Base-by-base conservation (phyloP, 2,329 filamentous ascomycete species). In the Stenocarpella maydis region DNA sequence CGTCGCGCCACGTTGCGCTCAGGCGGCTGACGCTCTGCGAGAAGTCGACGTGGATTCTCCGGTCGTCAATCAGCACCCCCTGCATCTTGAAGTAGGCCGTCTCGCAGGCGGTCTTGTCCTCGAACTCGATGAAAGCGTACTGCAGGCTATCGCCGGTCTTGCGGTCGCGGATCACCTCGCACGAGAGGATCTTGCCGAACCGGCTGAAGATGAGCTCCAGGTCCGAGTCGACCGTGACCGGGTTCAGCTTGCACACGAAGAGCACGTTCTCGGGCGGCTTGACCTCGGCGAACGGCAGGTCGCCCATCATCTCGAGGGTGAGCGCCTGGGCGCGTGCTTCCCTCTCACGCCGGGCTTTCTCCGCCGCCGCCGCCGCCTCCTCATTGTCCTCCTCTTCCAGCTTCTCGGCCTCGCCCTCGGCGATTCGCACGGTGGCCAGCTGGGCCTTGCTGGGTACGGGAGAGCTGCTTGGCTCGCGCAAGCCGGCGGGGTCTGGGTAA, bases 81-180 rank as follows among this genome's bases (percentile, higher is more conserved):
- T 99, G 94, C 96, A 99, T 99, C 82, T 99, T 99, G 83, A 97
- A 96, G 77, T 98, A 99, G 3, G 96, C 96, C 65, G 93, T 90
- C 81, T 99, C 96, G 79, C 96, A 98, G 65, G 95, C 92, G 74
- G 91, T 89, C 81, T 98, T 96, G 67, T 97, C 92, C 69, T 95
- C 93, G 76, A 95, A 99, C 78, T 99, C 96, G 76, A 99, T 97
- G 75, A 99, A 99, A 1, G 96, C 94, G 78, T 99, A 99, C 79
- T 99, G 96, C 60, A 99, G 82, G 76, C 94, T 97, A 81, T 99
- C 96, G 4, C 94, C 94, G 0, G 95, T 98, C 76, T 94, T 94
- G 77, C 92, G 93, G 79, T 99, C 96, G 60, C 95, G 88, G 72
- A 99, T 98, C 41, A 99, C 93, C 81, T 99, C 96, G 78, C 96